Evolutionary conservation across 164 flowering plant species (phyloP).

Genomic region (Magnolia sinica): DNA sequence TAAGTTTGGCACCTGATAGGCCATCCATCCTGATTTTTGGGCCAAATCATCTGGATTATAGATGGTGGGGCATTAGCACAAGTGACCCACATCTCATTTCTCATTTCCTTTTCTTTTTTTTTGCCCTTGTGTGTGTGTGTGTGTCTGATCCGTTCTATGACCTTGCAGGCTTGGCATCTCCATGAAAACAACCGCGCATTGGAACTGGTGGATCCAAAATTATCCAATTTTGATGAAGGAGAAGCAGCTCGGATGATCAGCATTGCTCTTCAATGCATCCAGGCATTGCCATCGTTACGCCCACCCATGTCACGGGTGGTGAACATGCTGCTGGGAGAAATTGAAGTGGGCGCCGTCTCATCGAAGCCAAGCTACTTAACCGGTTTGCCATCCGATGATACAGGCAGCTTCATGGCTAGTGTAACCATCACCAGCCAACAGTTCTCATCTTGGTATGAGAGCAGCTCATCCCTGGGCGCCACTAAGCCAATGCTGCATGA

Average conservation of each 20-base stretch:
- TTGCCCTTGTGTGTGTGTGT: too few relatives aligned
- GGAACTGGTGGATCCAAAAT: slow-evolving; percentile 43
- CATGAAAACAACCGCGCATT: slow-evolving; percentile 32
- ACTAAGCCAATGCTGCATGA: slow-evolving; percentile 18
- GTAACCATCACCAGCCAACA: slow-evolving; percentile 5
- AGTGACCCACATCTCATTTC: too few relatives aligned
- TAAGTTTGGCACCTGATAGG: too few relatives aligned
- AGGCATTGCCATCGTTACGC: slow-evolving; percentile 49
- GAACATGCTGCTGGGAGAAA: slow-evolving; percentile 61
- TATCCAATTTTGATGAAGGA: slow-evolving; percentile 32
- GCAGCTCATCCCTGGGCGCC: slow-evolving; percentile 5
- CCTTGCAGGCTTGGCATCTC: slow-evolving; percentile 49
- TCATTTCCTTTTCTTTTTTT: too few relatives aligned
- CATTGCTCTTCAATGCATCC: slow-evolving; percentile 58
- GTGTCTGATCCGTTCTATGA: background rate
- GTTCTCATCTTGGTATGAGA: slow-evolving; percentile 14
- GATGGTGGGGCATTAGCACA: too few relatives aligned
- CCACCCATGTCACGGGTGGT: slow-evolving; percentile 65
- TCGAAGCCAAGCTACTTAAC: slow-evolving; percentile 30
- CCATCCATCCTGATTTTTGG: too few relatives aligned
- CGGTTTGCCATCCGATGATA: slow-evolving; percentile 15
- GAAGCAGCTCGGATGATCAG: slow-evolving; percentile 45
- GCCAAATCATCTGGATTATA: too few relatives aligned
- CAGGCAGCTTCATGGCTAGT: slow-evolving; percentile 10
- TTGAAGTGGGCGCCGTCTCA: slow-evolving; percentile 39